phyloP scores from a whole-genome alignment of 441 rosid species.

The Raphanus hybrid region DNA sequence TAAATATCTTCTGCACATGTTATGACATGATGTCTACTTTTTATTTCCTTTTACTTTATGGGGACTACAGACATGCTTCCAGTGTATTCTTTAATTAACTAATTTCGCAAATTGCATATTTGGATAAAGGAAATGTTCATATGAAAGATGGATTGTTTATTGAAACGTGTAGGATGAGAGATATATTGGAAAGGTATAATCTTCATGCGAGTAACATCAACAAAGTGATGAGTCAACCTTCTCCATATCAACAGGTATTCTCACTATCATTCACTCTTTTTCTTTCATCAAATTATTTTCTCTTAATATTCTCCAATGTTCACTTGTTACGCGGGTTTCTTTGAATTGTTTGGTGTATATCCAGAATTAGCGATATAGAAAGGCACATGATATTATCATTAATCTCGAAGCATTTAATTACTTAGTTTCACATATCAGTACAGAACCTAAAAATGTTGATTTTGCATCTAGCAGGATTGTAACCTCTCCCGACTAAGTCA shows the following conservation, averaged over 20 bases:
- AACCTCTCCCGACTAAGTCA: constrained; percentile 56
- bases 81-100: constrained; percentile 3
- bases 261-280: not conserved
- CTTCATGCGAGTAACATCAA: constrained; percentile 80
- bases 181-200: constrained; percentile 68
- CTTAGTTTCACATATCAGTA: not conserved
- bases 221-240: constrained; percentile 68
- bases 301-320: not conserved
- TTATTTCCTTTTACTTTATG: not conserved
- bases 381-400: not conserved
- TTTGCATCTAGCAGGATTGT: constrained; percentile 51
- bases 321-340: not conserved
- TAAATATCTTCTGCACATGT: constrained; percentile 3
- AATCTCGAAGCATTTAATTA: not conserved
- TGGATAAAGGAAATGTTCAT: constrained; percentile 16
- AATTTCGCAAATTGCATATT: constrained; percentile 2
- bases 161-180: constrained; percentile 71
- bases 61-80: constrained; percentile 3
- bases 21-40: constrained; percentile 3
- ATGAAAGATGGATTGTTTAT: constrained; percentile 19
- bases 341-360: not conserved
- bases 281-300: not conserved
- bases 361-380: not conserved
- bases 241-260: constrained; percentile 66
- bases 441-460: constrained; percentile 12